Base-by-base conservation (phyloP, 371 early-diverging fungal genomes). In the Funneliformis caledonium region DNA sequence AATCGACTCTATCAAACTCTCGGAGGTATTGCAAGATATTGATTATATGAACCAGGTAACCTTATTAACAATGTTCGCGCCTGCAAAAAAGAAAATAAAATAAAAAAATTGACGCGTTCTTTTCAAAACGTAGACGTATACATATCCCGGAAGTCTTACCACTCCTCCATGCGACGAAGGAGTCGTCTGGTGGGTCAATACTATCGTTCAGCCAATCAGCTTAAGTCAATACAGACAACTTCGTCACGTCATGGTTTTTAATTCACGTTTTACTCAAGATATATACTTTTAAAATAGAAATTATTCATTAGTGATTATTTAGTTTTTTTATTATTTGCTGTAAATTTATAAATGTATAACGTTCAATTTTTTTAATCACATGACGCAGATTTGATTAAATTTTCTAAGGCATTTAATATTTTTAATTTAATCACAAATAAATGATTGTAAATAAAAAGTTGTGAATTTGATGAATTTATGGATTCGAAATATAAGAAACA, bases 141-240 rank as follows among this genome's bases (percentile, higher is more conserved):
- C 81, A 61, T 88, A 89, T 76, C 62, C 50, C 1, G 89, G 89
- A 10, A 83, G 83, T 43, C 76, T 89, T 68, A 89, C 89, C 12
- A 85, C 86, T 0, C 89, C 89, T 12, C 88, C 88, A 12, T 89
- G 88, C 80, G 73, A 84, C 11, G 88, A 89, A 69, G 83, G 85
- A 14, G 87, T 87, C 0, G 65, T 78, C 8, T 88, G 88, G 88
- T 81, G 81, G 45, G 85, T 88, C 6, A 80, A 83, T 81, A 68
- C 80, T 65, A 64, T 48, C 1, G 33, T 64, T 62, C 56, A 87
- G 8, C 45, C 81, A 5, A 37, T 88, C 16, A 80, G 84, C 0
- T 31, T 84, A 16, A 11, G 65, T 48, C 86, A 87, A 64, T 83
- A 64, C 60, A 68, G 81, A 42, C 82, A 83, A 37, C 50, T 88